Base-by-base conservation (phyloP, 2,329 filamentous ascomycete species). In the Colletotrichum cordylinicola region DNA sequence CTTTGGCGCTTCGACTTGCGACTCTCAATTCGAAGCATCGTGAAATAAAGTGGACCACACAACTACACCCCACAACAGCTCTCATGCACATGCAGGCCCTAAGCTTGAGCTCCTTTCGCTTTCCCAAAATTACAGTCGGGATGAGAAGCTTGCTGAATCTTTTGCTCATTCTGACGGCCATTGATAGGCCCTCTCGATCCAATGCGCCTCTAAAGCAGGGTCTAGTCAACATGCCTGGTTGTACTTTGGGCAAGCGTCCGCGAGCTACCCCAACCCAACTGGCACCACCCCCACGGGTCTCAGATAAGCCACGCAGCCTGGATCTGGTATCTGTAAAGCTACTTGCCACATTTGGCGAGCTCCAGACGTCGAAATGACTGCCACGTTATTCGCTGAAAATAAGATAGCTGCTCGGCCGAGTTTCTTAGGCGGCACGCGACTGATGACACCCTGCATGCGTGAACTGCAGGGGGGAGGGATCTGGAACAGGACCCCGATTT, bases 221-320 rank as follows among this genome's bases (percentile, higher is more conserved):
- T 31, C 33, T 39, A 16, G 33, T 21, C 33, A 15, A 37, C 21
- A 39, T 64, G 33, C 16, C 3, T 29, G 27, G 4, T 29, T n/a
- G 27, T 31, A 6, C n/a, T 56, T 62, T 16, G 56, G 62, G 62
- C 52, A 72, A 43, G 48, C 52, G 16, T 67, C 62, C 70, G 52
- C 62, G 52, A 72, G 62, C 21, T 48, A 60, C 29, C 27, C 70
- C 35, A 31, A 66, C 2, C 4, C 60, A 39, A 24, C 33, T 33
- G 1, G 18, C 35, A 37, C 21, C 48, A 37, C 24, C 31, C 33
- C 33, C 37, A 43, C 9, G 6, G 12, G 16, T 8, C 43, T 24
- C 3, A 43, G 60, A 66, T 71, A 58, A 56, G 31, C 39, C 29
- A 31, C 27, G 35, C 48, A 31, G 60, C 24, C 31, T 27, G 8